Percentiles rank a stretch among this genome's conserved stretches.
phyloP scores from a whole-genome alignment of 345 rosid genomes.

The Psidium friedrichsthalianum region DNA sequence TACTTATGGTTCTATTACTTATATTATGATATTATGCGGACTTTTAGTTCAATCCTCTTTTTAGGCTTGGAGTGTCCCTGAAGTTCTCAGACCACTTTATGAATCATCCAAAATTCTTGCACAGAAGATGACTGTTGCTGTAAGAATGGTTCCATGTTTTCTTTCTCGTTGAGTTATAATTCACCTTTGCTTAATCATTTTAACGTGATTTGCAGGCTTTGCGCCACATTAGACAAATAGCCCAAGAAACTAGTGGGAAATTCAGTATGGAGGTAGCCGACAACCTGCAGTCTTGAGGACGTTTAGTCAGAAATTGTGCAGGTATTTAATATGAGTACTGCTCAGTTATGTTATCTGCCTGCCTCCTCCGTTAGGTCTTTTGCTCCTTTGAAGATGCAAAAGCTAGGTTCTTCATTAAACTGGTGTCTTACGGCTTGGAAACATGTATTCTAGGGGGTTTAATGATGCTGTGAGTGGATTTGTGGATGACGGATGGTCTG shows the following conservation, averaged over 20 bases:
- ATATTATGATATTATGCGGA: not conserved
- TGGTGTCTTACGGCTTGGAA: not conserved
- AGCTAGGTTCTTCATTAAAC: not conserved
- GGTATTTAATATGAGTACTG: constrained; percentile 22
- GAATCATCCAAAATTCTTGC: constrained; percentile 92
- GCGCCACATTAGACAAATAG: constrained; percentile 75
- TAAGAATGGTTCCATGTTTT: constrained; percentile 14
- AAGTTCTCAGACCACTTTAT: constrained; percentile 88
- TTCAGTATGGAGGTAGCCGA: constrained; percentile 88
- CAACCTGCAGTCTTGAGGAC: constrained; percentile 95
- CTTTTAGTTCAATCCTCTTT: not conserved
- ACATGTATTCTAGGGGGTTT: constrained; percentile 60
- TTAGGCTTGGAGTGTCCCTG: constrained; percentile 90
- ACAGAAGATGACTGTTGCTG: constrained; percentile 89
- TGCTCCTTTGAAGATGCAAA: not conserved
- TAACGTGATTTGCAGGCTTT: constrained; percentile 41
- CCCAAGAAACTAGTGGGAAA: constrained; percentile 93
- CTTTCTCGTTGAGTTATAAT: not conserved
- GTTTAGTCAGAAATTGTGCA: constrained; percentile 85
- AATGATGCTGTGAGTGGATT: constrained; percentile 94
- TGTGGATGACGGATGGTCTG: constrained; percentile 92
- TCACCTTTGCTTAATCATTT: not conserved
- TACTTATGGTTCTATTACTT: not conserved
- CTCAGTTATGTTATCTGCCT: not conserved
- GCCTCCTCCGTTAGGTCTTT: not conserved